Percentiles rank a stretch among this genome's conserved stretches.
Evolutionary conservation across 2,329 filamentous ascomycete genomes (phyloP).

Genomic region (Nothophaeocryptopus gaeumannii): DNA sequence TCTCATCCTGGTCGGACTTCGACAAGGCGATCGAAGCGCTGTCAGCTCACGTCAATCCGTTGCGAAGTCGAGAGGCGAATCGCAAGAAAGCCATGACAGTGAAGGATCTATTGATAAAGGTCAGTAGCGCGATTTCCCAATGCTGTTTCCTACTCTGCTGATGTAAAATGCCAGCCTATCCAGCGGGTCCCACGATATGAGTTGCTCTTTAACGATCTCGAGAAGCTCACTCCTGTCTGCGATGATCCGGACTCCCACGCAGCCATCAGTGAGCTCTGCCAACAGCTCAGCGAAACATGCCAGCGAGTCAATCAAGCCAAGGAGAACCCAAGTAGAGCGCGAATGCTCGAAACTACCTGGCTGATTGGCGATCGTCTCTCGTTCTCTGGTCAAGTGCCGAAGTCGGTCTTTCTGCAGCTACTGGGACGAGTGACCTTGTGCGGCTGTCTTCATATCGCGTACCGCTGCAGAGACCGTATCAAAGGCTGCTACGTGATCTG

Average conservation of each 20-base stretch:
- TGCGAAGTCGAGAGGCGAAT: slow-evolving; percentile 61
- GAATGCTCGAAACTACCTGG: slow-evolving; percentile 76
- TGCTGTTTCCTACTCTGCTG: no score
- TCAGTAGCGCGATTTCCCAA: slow-evolving; percentile 35
- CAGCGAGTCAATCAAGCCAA: slow-evolving; percentile 81
- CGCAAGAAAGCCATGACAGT: slow-evolving; percentile 76
- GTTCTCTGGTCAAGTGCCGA: slow-evolving; percentile 67
- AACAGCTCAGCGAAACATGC: slow-evolving; percentile 70
- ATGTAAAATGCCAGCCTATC: slow-evolving; percentile 62
- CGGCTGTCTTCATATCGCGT: slow-evolving; percentile 78
- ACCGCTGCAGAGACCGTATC: slow-evolving; percentile 66
- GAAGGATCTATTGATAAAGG: slow-evolving; percentile 87
- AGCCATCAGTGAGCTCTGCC: slow-evolving; percentile 71
- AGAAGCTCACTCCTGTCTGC: slow-evolving; percentile 76
- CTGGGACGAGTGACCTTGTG: slow-evolving; percentile 80
- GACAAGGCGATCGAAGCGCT: slow-evolving; percentile 83
- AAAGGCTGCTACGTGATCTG: slow-evolving; percentile 81
- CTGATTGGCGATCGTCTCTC: slow-evolving; percentile 76
- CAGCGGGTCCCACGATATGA: slow-evolving; percentile 91
- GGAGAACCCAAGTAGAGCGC: slow-evolving; percentile 67
- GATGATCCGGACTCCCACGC: slow-evolving; percentile 83
- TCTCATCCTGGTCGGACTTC: slow-evolving; percentile 73
- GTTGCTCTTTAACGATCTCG: slow-evolving; percentile 77
- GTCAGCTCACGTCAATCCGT: slow-evolving; percentile 69
- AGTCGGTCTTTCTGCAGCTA: slow-evolving; percentile 60